phyloP scores from a whole-genome alignment of 352 stramenopile species.

The Thraustotheca clavata region DNA sequence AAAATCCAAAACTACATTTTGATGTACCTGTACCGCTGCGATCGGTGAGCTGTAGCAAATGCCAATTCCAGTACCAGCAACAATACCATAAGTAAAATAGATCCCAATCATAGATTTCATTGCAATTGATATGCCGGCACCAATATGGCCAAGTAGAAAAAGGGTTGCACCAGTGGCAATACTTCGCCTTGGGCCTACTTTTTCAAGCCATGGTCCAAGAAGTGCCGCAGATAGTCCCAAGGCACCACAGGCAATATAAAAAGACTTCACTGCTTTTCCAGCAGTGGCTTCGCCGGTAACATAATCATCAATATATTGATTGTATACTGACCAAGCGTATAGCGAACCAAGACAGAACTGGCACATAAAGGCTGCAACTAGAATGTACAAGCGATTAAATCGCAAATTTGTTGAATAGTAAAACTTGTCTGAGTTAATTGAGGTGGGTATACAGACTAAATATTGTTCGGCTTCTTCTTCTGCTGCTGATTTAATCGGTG shows the following conservation, averaged over 20 bases:
- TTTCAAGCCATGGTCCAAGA: constrained; percentile 47
- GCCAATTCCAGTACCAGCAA: constrained; percentile 47
- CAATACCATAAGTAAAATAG: constrained; percentile 58
- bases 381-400: constrained; percentile 58
- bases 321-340: constrained; percentile 65
- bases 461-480: neutral
- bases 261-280: constrained; percentile 45
- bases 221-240: constrained; percentile 44
- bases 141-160: constrained; percentile 44
- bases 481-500: neutral
- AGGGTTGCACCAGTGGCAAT: constrained; percentile 34
- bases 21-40: constrained; percentile 30
- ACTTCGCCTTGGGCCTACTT: constrained; percentile 33
- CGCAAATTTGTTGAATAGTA: constrained; percentile 24
- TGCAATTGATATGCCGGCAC: constrained; percentile 38
- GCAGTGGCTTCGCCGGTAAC: constrained; percentile 40
- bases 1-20: neutral
- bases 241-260: constrained; percentile 53
- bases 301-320: constrained; percentile 44
- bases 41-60: constrained; percentile 60
- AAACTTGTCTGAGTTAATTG: neutral
- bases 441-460: neutral
- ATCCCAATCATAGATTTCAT: constrained; percentile 44
- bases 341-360: constrained; percentile 61
- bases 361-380: constrained; percentile 42